Conservation (phyloP, 306 rosid genomes). For the Fragaria nilgerrensis region DNA sequence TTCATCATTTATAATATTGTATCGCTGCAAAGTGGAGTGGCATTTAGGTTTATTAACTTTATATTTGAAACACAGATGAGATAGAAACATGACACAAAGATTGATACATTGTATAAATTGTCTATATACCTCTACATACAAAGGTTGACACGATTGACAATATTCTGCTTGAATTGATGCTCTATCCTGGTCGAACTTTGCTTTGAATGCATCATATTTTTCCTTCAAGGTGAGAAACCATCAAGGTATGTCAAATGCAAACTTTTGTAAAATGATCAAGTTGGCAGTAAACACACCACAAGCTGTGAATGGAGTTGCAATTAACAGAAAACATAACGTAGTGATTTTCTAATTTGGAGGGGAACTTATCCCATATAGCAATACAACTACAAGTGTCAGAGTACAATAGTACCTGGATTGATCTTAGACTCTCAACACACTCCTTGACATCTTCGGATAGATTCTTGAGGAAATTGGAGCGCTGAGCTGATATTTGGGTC, state of each 20-base stretch:
- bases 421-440: conserved; percentile 64
- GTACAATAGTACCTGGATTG: conserved; percentile 47
- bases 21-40: conserved; percentile 38
- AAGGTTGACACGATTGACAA: conserved; percentile 50
- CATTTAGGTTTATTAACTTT: neutral
- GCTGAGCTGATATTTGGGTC: no score
- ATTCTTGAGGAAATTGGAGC: no score
- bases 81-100: neutral
- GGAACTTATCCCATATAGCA: neutral
- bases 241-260: neutral
- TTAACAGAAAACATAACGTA: no score
- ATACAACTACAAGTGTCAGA: neutral
- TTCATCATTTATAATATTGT: conserved; percentile 43
- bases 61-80: neutral
- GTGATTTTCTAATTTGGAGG: no score
- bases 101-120: neutral
- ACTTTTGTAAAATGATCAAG: no score
- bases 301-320: no score
- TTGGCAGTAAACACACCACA: no score
- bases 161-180: conserved; percentile 64
- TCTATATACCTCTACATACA: conserved; percentile 48
- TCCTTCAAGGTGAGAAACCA: conserved; percentile 27
- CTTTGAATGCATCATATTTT: conserved; percentile 53
- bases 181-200: conserved; percentile 61
- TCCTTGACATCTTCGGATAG: conserved; percentile 21